A percentile compares a stretch with the other conserved stretches of the same genome.
These are phyloP conservation scores for Trypanosoma theileri DNA, from an alignment of 208 protist genomes.

Conservation along the genomic window DNA sequence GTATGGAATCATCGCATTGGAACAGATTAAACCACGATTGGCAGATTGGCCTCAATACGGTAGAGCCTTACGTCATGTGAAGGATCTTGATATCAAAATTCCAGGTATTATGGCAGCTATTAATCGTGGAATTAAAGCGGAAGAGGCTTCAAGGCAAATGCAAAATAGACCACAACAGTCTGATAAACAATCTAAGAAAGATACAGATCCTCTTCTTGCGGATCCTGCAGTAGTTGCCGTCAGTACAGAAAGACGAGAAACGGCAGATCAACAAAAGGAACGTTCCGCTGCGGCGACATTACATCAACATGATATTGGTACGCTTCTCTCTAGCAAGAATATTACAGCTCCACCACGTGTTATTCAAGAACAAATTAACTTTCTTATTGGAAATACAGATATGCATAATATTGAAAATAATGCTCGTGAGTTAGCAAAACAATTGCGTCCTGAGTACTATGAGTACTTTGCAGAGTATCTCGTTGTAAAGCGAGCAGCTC, in stretches of 20 bases:
- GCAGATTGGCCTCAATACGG: constrained; percentile 96
- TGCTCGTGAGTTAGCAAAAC: constrained; percentile 71
- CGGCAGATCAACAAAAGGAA: constrained; percentile 39
- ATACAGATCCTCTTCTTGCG: constrained; percentile 38
- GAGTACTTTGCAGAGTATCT: constrained; percentile 97
- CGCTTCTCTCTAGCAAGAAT: constrained; percentile 65
- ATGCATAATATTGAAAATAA: constrained; percentile 82
- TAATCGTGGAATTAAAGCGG: constrained; percentile 77
- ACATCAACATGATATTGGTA: constrained; percentile 87
- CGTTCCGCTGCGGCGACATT: constrained; percentile 51
- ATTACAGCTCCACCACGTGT: constrained; percentile 81
- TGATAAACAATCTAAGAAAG: constrained; percentile 25
- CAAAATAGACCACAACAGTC: constrained; percentile 27
- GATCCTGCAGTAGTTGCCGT: constrained; percentile 77
- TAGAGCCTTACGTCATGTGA: constrained; percentile 73
- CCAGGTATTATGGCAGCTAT: constrained; percentile 90
- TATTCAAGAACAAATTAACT: constrained; percentile 92
- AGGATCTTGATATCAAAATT: constrained; percentile 85
- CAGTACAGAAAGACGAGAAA: constrained; percentile 26
- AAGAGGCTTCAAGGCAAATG: constrained; percentile 45
- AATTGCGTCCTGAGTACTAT: constrained; percentile 85
- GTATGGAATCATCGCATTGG: constrained; percentile 95
- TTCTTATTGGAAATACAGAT: constrained; percentile 91
- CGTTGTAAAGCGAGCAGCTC: constrained; percentile 97
- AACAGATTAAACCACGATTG: constrained; percentile 93